Conservation (phyloP, 345 rosid genomes). For the Jatropha curcas region DNA sequence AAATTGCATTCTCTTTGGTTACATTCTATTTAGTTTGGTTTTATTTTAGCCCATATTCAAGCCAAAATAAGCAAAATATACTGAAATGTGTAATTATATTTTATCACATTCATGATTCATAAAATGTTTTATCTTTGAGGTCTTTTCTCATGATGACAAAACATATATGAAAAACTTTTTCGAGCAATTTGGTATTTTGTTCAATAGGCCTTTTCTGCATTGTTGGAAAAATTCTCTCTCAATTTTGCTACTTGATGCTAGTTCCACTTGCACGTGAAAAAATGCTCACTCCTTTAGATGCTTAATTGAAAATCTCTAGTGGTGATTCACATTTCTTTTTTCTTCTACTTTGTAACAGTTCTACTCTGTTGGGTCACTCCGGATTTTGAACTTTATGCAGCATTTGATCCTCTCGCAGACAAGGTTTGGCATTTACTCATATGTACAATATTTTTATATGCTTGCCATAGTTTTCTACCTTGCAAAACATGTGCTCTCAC, state of each 20-base stretch:
- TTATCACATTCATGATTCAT: background rate
- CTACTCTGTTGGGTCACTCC: constrained; percentile 96
- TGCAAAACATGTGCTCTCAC: too few species aligned
- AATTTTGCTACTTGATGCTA: background rate
- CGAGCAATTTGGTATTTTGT: too few species aligned
- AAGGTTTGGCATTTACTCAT: constrained; percentile 51
- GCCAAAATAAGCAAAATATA: background rate
- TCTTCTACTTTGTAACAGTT: constrained; percentile 48
- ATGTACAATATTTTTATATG: too few species aligned
- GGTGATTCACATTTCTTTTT: constrained; percentile 1
- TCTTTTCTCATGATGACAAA: background rate
- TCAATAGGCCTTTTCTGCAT: background rate
- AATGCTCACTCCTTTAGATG: background rate
- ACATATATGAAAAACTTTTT: background rate
- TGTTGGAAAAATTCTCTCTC: background rate
- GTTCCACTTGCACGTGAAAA: background rate
- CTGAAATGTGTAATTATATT: background rate
- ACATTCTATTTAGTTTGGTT: background rate
- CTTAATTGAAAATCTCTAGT: background rate
- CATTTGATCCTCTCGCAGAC: constrained; percentile 98
- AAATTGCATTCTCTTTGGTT: constrained; percentile 9
- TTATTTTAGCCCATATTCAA: background rate
- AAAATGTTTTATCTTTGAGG: background rate
- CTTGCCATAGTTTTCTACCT: too few species aligned
- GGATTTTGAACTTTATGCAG: constrained; percentile 95